These are phyloP conservation scores for Trametes villosa DNA, from an alignment of 768 basidiomycete species.

Conservation along the genomic window DNA sequence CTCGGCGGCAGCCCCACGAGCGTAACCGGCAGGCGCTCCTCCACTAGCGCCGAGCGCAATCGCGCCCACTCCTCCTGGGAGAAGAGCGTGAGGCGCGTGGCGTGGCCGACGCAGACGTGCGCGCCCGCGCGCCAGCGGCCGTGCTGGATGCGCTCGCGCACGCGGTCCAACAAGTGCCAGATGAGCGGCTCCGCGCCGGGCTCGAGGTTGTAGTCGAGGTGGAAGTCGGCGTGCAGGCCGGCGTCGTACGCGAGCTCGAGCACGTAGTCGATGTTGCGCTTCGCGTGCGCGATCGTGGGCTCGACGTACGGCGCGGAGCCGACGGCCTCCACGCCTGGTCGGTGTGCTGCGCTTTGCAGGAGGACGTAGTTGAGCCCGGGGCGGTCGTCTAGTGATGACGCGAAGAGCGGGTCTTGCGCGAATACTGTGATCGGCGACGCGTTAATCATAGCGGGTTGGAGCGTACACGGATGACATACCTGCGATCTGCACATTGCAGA, in stretches of 20 bases:
- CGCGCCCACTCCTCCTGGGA: constrained; percentile 47
- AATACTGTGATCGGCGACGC: constrained; percentile 46
- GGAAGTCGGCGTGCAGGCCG: constrained; percentile 59
- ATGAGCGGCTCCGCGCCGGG: constrained; percentile 54
- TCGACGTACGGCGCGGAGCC: constrained; percentile 74
- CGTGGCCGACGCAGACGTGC: constrained; percentile 62
- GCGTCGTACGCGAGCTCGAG: constrained; percentile 49
- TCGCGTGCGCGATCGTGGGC: constrained; percentile 48
- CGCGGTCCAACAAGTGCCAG: constrained; percentile 53
- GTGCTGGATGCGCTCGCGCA: constrained; percentile 37
- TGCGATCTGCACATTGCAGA: constrained; percentile 62
- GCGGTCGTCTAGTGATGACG: constrained; percentile 34
- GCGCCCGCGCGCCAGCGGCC: constrained; percentile 25
- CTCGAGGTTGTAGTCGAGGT: constrained; percentile 71
- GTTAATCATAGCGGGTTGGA: not conserved
- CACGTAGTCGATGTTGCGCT: constrained; percentile 56
- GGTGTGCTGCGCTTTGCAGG: constrained; percentile 46
- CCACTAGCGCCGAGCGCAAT: constrained; percentile 36
- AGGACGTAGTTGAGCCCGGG: constrained; percentile 52
- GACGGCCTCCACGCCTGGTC: constrained; percentile 50
- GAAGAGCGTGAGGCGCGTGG: constrained; percentile 61
- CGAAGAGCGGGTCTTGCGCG: constrained; percentile 63
- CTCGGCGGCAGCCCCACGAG: constrained; percentile 65
- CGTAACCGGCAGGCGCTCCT: constrained; percentile 50
- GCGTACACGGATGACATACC: constrained; percentile 39